Percentiles rank a stretch among this genome's conserved stretches.
Conservation (phyloP, 1,284 basidiomycete genomes). For the Sporisorium graminicola region DNA sequence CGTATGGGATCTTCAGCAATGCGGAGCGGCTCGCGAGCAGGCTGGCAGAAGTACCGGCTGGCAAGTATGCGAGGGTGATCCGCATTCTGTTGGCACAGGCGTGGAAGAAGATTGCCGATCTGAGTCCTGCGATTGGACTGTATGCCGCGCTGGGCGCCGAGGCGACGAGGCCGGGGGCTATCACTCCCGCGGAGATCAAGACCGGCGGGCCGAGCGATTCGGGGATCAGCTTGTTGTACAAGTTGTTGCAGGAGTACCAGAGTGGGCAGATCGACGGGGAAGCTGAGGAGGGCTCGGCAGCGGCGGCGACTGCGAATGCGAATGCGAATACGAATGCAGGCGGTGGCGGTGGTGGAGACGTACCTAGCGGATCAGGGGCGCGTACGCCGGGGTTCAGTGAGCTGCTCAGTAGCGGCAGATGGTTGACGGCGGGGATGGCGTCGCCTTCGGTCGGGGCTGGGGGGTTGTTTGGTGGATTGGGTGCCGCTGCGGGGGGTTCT, state of each 20-base stretch:
- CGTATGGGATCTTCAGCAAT: slow-evolving; percentile 79
- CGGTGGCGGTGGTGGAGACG: background rate
- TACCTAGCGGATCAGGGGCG: slow-evolving; percentile 12
- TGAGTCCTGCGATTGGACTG: slow-evolving; percentile 48
- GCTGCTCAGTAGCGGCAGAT: slow-evolving; percentile 23
- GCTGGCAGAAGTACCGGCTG: slow-evolving; percentile 83
- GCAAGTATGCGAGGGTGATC: slow-evolving; percentile 51
- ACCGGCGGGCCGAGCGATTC: slow-evolving; percentile 47
- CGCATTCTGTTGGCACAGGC: slow-evolving; percentile 45
- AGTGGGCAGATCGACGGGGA: slow-evolving; percentile 25
- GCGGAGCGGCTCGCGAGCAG: slow-evolving; percentile 86
- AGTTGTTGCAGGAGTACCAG: slow-evolving; percentile 49
- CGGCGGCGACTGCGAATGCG: background rate
- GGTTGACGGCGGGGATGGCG: slow-evolving; percentile 32
- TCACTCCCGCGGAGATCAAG: slow-evolving; percentile 54
- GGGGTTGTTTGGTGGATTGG: background rate
- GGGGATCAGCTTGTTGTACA: slow-evolving; percentile 49
- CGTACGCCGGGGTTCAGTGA: slow-evolving; percentile 32
- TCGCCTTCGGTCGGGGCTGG: slow-evolving; percentile 21
- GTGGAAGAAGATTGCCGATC: slow-evolving; percentile 55
- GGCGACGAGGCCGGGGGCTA: slow-evolving; percentile 43
- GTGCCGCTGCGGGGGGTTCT: background rate
- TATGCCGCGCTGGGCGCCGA: slow-evolving; percentile 52
- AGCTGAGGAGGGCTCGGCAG: background rate
- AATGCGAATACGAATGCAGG: background rate